phyloP scores from a whole-genome alignment of 331 rosid genomes.

The Pyrus hybrid region DNA sequence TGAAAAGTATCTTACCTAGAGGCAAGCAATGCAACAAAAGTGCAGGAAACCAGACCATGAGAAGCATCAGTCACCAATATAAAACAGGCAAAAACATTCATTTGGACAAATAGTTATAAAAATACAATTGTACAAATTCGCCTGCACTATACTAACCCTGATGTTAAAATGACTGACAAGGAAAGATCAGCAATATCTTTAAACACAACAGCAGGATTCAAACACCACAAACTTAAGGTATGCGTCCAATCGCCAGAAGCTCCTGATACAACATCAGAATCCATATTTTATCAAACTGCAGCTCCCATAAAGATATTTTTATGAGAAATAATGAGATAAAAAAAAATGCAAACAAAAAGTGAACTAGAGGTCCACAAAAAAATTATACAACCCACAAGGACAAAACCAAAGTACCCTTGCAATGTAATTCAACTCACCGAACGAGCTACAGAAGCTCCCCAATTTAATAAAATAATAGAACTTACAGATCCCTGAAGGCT shows the following conservation, averaged over 20 bases:
- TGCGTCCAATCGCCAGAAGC: slow-evolving; percentile 59
- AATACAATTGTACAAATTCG: neutral
- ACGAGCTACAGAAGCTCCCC: too few relatives aligned
- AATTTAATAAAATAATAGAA: too few relatives aligned
- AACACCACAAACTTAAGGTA: slow-evolving; percentile 90
- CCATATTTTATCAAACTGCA: neutral
- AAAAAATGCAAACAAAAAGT: neutral
- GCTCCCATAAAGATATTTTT: neutral
- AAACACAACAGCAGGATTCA: slow-evolving; percentile 94
- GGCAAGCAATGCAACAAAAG: neutral
- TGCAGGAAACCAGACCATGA: neutral
- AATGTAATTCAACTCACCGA: too few relatives aligned
- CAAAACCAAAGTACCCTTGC: too few relatives aligned
- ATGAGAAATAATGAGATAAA: neutral
- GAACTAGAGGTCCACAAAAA: neutral
- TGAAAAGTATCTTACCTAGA: neutral
- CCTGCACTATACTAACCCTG: slow-evolving; percentile 50
- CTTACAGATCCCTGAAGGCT: too few relatives aligned
- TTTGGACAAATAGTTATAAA: neutral
- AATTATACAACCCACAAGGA: too few relatives aligned
- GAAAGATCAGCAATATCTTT: slow-evolving; percentile 84
- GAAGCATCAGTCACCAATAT: neutral
- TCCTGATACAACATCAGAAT: slow-evolving; percentile 43
- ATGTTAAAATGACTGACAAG: slow-evolving; percentile 81
- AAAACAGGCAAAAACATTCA: neutral